Base-by-base conservation (phyloP, 1,284 basidiomycete genomes). In the Ustilago vetiveriae region DNA sequence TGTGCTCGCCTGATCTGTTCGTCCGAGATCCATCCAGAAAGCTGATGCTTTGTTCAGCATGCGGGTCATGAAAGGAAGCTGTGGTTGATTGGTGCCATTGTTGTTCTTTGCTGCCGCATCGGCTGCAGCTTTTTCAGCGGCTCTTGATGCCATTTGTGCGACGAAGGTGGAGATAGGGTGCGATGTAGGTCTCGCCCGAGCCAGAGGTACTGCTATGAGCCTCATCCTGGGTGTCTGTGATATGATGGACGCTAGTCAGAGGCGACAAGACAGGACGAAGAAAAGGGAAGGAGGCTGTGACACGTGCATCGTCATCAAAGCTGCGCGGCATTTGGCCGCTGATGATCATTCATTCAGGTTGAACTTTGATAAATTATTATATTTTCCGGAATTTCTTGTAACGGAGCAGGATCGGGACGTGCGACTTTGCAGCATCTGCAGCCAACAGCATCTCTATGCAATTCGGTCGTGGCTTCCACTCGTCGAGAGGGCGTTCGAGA, bases 1-100 rank as follows among this genome's bases (percentile, higher is more conserved):
- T 10, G 66, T 66, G 21, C 67, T 72, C 36, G 37, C 69, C 29
- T 58, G 57, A 51, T 77, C 78, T 7, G 72, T 68, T 7, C 72
- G 64, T 3, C 78, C 79, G 5, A 80, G 65, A 17, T 59, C 64
- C 19, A 79, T 55, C 80, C 80, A 82, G 44, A 79, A 75, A 11
- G 67, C 65, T 6, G 74, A 75, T 5, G 76, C 76, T 23, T 71
- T 73, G 38, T 65, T 64, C 22, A 76, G 48, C 29, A 78, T 37
- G 9, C 76, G 51, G 2, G 64, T 72, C 2, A 56, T 44, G 32
- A 79, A 48, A 3, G 76, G 74, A 11, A 38, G 52, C 26, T 58
- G 22, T 4, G 54, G 23, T 44, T 26, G 23, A n/a, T 57, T 43
- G 21, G 27, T 27, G 16, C 39, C 62, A 36, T 63, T 17, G 36